phyloP scores from a whole-genome alignment of 2,329 filamentous ascomycete genomes.

The Neofusicoccum sp. region DNA sequence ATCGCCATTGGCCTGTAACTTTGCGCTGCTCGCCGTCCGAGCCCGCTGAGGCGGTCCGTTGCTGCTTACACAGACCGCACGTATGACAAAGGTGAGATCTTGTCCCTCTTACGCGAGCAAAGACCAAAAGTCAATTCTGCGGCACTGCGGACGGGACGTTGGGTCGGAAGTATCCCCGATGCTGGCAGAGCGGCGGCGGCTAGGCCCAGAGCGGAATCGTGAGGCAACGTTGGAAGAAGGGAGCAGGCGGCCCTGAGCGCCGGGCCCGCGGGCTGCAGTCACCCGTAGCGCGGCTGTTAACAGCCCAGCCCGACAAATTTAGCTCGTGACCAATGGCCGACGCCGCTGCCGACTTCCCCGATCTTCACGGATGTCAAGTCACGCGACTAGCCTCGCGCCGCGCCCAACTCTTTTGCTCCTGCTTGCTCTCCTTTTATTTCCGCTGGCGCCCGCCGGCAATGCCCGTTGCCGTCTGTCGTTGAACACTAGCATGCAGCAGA shows the following conservation, averaged over 20 bases:
- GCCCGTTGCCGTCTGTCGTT: no score
- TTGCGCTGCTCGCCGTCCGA: no score
- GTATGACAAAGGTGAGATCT: background rate
- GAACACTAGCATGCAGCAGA: no score
- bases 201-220: background rate
- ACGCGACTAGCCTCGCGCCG: background rate
- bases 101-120: background rate
- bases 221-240: background rate
- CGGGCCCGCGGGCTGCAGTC: background rate
- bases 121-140: background rate
- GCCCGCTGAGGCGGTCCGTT: no score
- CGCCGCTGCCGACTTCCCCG: background rate
- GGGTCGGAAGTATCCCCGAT: background rate
- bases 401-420: background rate
- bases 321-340: background rate
- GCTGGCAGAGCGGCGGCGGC: background rate
- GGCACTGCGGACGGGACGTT: background rate
- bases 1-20: background rate
- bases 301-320: background rate
- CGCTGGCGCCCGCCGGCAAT: no score
- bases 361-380: constrained; percentile 16
- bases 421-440: no score
- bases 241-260: background rate
- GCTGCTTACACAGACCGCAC: background rate
- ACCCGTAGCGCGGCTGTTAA: background rate